phyloP scores from a whole-genome alignment of 2,329 filamentous ascomycete species.

The Pseudogymnoascus pannorum region DNA sequence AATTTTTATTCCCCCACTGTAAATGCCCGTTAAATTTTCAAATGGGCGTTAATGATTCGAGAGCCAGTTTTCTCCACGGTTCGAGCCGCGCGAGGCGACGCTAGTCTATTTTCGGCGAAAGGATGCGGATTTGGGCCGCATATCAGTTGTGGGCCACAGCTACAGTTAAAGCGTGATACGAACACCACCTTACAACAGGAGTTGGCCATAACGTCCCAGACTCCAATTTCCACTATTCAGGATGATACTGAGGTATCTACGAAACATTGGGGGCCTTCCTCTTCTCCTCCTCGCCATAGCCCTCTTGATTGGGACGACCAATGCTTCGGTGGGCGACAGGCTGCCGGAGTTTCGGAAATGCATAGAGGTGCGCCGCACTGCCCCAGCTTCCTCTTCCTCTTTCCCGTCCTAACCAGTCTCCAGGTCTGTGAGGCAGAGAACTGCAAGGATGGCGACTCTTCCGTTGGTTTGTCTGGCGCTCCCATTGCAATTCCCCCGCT shows the following conservation, averaged over 20 bases:
- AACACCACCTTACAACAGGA: background rate
- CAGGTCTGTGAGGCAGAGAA: conserved; percentile 77
- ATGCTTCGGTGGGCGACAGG: conserved; percentile 75
- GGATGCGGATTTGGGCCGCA: background rate
- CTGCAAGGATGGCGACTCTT: conserved; percentile 59
- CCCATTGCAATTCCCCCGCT: conserved; percentile 18
- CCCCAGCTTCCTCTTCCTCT: background rate
- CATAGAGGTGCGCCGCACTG: conserved; percentile 54
- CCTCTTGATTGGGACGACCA: conserved; percentile 35
- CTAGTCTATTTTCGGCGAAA: background rate
- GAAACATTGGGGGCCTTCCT: background rate
- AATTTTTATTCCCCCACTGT: conserved; percentile 1
- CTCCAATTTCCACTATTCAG: background rate
- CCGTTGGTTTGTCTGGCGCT: conserved; percentile 55
- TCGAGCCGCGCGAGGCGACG: background rate
- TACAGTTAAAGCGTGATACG: background rate
- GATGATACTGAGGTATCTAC: conserved; percentile 20
- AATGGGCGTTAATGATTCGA: background rate
- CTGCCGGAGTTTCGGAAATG: conserved; percentile 84
- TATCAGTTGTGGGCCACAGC: background rate
- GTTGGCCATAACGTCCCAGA: no score
- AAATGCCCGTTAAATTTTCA: background rate
- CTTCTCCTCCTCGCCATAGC: conserved; percentile 13
- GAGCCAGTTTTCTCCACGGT: background rate
- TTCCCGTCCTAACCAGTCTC: background rate